These are phyloP conservation scores for Tolypocladium nubicola DNA, from an alignment of 2,329 filamentous ascomycete species.

Conservation along the genomic window DNA sequence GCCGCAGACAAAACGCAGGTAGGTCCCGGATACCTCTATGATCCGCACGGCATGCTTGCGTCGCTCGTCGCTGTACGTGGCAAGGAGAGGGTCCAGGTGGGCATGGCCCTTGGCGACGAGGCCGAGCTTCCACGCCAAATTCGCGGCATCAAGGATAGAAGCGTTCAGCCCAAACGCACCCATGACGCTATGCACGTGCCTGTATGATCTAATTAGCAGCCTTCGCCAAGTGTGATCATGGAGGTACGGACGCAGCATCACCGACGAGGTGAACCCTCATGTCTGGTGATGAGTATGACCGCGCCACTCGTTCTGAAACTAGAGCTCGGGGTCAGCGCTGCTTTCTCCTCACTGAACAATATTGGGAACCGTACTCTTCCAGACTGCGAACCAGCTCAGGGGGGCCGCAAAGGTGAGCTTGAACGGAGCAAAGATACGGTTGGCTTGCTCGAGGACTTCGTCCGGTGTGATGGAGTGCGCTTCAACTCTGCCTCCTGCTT, in stretches of 20 bases:
- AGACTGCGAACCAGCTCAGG: conserved; percentile 23
- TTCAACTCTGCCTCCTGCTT: conserved; percentile 17
- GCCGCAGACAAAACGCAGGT: conserved; percentile 12
- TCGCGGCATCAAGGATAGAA: conserved; percentile 22
- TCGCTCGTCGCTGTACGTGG: conserved; percentile 19
- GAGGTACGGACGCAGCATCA: conserved; percentile 17
- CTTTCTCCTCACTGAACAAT: not conserved
- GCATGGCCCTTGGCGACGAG: conserved; percentile 13
- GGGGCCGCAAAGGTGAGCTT: conserved; percentile 18
- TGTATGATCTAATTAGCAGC: not conserved
- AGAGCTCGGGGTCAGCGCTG: too few species aligned
- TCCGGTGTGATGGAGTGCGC: conserved; percentile 21
- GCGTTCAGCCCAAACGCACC: conserved; percentile 25
- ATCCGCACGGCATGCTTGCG: conserved; percentile 8
- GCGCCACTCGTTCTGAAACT: conserved; percentile 21
- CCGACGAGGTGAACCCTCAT: conserved; percentile 19
- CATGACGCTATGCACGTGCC: conserved; percentile 22
- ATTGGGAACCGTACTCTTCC: conserved; percentile 13
- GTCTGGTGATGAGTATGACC: conserved; percentile 17
- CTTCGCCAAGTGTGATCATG: not conserved
- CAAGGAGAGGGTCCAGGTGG: conserved; percentile 10
- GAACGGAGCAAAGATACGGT: conserved; percentile 21
- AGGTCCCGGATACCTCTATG: conserved; percentile 3
- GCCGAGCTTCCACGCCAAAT: conserved; percentile 24
- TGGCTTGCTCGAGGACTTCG: conserved; percentile 21